These are phyloP conservation scores for Saturnispora serradocipensis DNA, from an alignment of 805 yeast genomes.

Conservation along the genomic window DNA sequence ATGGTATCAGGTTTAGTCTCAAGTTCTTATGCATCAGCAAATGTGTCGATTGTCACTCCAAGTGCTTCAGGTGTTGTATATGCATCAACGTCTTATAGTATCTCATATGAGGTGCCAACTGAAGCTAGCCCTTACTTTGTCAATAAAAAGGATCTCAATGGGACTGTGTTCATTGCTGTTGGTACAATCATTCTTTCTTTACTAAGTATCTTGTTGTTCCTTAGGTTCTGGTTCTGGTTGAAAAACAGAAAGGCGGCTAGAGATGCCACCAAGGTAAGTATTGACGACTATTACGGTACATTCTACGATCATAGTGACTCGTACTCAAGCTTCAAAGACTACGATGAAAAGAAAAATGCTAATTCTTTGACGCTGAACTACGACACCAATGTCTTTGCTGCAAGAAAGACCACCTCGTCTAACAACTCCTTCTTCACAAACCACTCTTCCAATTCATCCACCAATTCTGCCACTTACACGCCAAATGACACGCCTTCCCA, in stretches of 20 bases:
- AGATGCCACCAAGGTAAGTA: slow-evolving; percentile 9
- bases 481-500: not conserved
- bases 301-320: slow-evolving; percentile 6
- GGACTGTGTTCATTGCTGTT: slow-evolving; percentile 35
- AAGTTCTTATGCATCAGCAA: not conserved
- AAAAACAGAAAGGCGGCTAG: slow-evolving; percentile 20
- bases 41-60: not conserved
- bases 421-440: slow-evolving; percentile 9
- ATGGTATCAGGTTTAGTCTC: not conserved
- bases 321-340: slow-evolving; percentile 7
- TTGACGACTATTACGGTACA: slow-evolving; percentile 17
- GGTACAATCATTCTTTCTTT: slow-evolving; percentile 28
- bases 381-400: slow-evolving; percentile 11
- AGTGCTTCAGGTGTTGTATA: not conserved
- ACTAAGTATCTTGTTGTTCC: slow-evolving; percentile 17
- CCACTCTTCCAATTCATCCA: slow-evolving; percentile 6
- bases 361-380: slow-evolving; percentile 6
- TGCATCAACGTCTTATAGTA: not conserved
- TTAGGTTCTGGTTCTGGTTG: slow-evolving; percentile 20
- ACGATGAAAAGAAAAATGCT: slow-evolving; percentile 7
- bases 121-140: slow-evolving; percentile 27
- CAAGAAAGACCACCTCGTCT: slow-evolving; percentile 10
- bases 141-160: slow-evolving; percentile 23
- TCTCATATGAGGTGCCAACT: slow-evolving; percentile 13
- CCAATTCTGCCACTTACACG: slow-evolving; percentile 6